Evolutionary conservation across 495 filamentous ascomycete species (phyloP).

Genomic region (Penicillium diatomitis): DNA sequence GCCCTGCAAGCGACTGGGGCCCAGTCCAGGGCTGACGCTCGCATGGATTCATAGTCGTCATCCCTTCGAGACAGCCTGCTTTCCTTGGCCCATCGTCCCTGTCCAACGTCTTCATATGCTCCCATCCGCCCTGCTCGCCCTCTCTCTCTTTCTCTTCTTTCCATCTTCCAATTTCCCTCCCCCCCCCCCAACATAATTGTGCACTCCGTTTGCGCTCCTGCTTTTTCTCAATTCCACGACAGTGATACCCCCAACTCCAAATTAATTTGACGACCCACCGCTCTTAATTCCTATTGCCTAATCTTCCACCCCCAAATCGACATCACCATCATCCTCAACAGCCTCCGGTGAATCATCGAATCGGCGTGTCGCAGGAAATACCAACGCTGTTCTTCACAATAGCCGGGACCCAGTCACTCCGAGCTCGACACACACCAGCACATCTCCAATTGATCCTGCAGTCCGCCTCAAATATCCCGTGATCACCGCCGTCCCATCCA

Average conservation of each 20-base stretch:
- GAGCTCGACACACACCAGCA: constrained; percentile 2
- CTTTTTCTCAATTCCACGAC: constrained; percentile 20
- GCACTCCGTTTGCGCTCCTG: constrained; percentile 1
- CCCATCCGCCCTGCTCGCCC: constrained; percentile 2
- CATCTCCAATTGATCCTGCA: no score
- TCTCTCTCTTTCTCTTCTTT: constrained; percentile 3
- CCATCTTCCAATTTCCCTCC: background rate
- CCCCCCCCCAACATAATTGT: constrained; percentile 1
- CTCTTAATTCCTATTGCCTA: constrained; percentile 12
- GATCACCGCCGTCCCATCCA: no score
- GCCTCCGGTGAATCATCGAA: no score
- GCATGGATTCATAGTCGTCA: constrained; percentile 6
- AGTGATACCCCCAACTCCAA: constrained; percentile 32
- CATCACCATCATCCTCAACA: background rate
- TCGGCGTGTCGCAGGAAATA: no score
- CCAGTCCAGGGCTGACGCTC: background rate
- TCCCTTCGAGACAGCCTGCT: background rate
- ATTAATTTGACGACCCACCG: constrained; percentile 3
- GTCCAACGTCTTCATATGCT: background rate
- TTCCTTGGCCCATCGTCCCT: no score
- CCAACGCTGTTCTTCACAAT: constrained; percentile 2
- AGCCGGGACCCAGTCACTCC: constrained; percentile 7
- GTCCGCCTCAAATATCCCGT: no score
- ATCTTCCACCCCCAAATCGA: background rate
- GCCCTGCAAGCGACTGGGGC: background rate